Conservation (phyloP, 2,329 filamentous ascomycete genomes). For the Claviceps digitariae region DNA sequence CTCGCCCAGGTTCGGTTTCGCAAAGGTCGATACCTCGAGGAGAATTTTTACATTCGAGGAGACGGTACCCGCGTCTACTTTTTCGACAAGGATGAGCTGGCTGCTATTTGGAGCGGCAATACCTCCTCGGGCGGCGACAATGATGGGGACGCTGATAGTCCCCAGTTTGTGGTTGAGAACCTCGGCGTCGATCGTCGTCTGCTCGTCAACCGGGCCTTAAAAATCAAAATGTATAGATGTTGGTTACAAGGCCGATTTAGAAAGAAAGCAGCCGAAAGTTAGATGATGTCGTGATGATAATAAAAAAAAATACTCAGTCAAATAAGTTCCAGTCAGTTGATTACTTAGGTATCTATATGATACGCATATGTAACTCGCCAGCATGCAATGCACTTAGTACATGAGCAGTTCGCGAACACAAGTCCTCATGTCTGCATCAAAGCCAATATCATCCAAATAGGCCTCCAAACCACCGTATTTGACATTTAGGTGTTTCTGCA, state of each 20-base stretch:
- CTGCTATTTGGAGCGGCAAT: constrained; percentile 58
- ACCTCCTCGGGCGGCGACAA: constrained; percentile 12
- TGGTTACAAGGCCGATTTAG: constrained; percentile 81
- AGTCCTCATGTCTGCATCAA: constrained; percentile 29
- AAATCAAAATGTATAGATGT: constrained; percentile 96
- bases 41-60: constrained; percentile 94
- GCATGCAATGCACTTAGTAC: constrained; percentile 17
- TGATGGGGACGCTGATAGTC: constrained; percentile 13
- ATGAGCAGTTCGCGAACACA: constrained; percentile 28
- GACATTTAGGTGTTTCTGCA: constrained; percentile 42
- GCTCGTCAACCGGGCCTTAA: constrained; percentile 79
- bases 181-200: constrained; percentile 78
- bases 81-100: constrained; percentile 77
- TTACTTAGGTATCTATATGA: too few species aligned
- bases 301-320: neutral
- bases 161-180: constrained; percentile 56
- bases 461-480: constrained; percentile 51
- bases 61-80: constrained; percentile 97
- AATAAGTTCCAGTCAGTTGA: too few species aligned
- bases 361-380: neutral
- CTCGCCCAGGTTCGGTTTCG: constrained; percentile 94
- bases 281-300: neutral
- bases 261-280: constrained; percentile 40
- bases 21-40: constrained; percentile 83
- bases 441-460: constrained; percentile 53